Evolutionary conservation across 305 asterid genomes (phyloP).

Genomic region (Solanum hybrid): DNA sequence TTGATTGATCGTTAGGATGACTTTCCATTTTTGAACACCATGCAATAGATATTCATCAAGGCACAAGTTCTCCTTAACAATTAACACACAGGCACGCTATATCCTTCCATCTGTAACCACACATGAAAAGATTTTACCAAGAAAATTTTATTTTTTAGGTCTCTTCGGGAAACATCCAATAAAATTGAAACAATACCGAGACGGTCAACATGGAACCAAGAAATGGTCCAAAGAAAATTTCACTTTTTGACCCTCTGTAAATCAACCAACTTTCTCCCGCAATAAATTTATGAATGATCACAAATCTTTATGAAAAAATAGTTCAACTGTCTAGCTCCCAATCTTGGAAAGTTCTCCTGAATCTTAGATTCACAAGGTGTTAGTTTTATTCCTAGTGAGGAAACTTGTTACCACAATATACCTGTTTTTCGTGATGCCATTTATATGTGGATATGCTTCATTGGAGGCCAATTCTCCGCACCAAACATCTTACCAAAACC

Average conservation of each 20-base stretch:
- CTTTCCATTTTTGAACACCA: background rate
- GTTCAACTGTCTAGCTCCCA: background rate
- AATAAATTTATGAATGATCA: background rate
- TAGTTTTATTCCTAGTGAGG: background rate
- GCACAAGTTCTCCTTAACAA: background rate
- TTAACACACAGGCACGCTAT: background rate
- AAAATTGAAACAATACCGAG: slow-evolving; percentile 38
- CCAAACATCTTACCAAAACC: background rate
- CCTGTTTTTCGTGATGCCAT: background rate
- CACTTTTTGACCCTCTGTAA: background rate
- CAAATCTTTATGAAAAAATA: background rate
- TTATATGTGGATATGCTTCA: background rate
- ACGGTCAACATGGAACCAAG: slow-evolving; percentile 48
- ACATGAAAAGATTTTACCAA: background rate
- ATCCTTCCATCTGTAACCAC: background rate
- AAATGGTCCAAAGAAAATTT: background rate
- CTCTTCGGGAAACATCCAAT: background rate
- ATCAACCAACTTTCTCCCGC: background rate
- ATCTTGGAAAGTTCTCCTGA: background rate
- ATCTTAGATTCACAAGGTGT: background rate
- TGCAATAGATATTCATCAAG: background rate
- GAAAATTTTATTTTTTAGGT: background rate
- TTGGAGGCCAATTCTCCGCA: background rate
- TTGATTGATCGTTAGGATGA: background rate
- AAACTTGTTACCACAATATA: background rate